Evolutionary conservation across 1,284 basidiomycete species (phyloP), one percentile per base, ranked within the genome.

Genomic region (Cutaneotrichosporon dermatis): DNA sequence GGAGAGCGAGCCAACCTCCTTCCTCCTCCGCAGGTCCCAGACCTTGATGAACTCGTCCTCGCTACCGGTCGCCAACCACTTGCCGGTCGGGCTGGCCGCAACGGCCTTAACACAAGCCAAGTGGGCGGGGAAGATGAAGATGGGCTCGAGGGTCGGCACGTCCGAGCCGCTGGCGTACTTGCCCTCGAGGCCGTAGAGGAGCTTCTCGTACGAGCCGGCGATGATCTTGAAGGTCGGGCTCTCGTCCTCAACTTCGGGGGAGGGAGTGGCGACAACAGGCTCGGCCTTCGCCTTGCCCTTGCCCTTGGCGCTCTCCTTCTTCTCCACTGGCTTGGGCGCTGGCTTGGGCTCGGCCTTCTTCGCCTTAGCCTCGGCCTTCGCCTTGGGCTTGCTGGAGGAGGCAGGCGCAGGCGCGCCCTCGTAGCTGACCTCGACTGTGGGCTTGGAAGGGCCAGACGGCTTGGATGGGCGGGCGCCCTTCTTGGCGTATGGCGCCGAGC

Each of bases 51-150:
- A 89, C 79, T 98, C 95, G 75, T 99, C 95, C 37, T 90, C 86
- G 64, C 90, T 92, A 0, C 93, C 95, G 0, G 90, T 94, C 4
- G 92, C 94, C 12, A 98, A 82, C 91, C 92, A 98, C 79, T 96
- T 97, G 1, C 91, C 92, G 39, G 90, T 90, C 2, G 92, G 90
- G 1, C 88, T 89, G 0, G 89, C 88, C 1, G 91, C 89, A 4
- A 95, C 88, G 8, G 90, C 86, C 70, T 93, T 92, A 61, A 98
- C 88, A 68, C 87, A 93, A 1, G 90, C 92, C 41, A 95, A 85
- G 78, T 98, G 95, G 0, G 95, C 95, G 37, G 95, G 93, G 79
- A 98, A 98, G 63, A 93, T 92, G 78, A 99, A 99, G 54, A 90
- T 83, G 0, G 95, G 92, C 64, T 87, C 86, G 15, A 96, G 75